Conservation (phyloP, 805 yeast genomes). For the Candida arabinofermentans region DNA sequence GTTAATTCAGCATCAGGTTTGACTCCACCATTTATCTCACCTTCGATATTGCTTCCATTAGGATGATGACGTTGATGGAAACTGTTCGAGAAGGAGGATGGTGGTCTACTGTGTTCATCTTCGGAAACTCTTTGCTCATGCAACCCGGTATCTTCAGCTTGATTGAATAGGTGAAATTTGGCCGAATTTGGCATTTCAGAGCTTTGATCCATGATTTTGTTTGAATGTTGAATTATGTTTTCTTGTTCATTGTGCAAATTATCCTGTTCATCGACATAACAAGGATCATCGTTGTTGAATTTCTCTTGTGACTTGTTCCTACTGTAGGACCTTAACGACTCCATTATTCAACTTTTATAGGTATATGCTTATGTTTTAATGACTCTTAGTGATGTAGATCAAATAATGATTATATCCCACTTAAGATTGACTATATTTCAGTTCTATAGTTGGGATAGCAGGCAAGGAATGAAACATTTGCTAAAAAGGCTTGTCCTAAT, state of each 20-base stretch:
- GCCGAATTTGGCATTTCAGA: conserved; percentile 2
- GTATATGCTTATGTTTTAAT: no score
- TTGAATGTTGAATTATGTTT: neutral
- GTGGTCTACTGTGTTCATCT: neutral
- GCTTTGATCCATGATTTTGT: conserved; percentile 4
- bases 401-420: no score
- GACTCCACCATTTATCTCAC: no score
- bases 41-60: no score
- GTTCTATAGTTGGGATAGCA: no score
- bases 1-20: neutral
- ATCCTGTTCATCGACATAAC: neutral
- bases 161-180: neutral
- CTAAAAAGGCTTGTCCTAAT: no score
- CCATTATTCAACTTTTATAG: no score
- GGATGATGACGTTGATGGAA: no score
- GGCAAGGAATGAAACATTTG: no score
- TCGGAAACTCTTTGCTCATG: conserved; percentile 3
- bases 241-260: neutral
- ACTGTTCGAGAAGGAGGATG: no score
- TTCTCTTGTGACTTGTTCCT: neutral
- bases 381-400: no score
- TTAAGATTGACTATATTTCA: no score
- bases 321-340: neutral
- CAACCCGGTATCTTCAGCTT: conserved; percentile 9
- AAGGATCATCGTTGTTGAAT: neutral